phyloP scores from a whole-genome alignment of 306 rosid genomes.

The Gastrolobium bilobum region DNA sequence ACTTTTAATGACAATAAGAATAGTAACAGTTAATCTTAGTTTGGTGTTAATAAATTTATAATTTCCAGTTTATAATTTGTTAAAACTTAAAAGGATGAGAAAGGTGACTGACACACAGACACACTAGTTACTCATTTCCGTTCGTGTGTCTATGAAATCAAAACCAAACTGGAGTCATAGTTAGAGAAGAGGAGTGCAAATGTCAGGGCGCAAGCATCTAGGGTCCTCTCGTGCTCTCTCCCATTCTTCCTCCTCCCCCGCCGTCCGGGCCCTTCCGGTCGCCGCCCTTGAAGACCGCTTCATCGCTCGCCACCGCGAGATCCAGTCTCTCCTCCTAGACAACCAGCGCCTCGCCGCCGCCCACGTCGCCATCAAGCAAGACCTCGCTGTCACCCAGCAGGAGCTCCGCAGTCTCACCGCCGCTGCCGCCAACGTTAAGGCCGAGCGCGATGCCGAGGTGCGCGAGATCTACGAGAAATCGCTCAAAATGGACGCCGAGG shows the following conservation, averaged over 20 bases:
- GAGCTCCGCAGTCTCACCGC: slow-evolving; percentile 71
- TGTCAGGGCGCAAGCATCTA: slow-evolving; percentile 49
- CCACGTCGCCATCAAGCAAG: slow-evolving; percentile 90
- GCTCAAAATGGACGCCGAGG: slow-evolving; percentile 75
- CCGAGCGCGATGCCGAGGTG: slow-evolving; percentile 76
- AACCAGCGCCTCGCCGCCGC: slow-evolving; percentile 88
- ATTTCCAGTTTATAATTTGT: no score
- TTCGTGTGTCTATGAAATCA: no score
- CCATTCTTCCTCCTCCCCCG: slow-evolving; percentile 42
- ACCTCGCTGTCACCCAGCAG: slow-evolving; percentile 67
- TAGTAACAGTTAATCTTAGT: no score
- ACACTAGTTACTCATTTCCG: no score
- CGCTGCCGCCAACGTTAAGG: slow-evolving; percentile 61
- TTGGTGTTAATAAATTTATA: no score
- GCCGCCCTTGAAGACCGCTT: slow-evolving; percentile 70
- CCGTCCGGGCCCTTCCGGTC: slow-evolving; percentile 47
- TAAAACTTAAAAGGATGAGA: no score
- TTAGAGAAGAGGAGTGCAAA: background rate
- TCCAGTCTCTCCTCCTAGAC: slow-evolving; percentile 78
- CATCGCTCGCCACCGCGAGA: slow-evolving; percentile 71
- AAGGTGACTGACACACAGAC: no score
- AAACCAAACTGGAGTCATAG: no score
- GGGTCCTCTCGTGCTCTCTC: slow-evolving; percentile 44
- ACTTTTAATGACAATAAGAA: no score
- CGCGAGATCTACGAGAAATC: slow-evolving; percentile 81